phyloP scores from a whole-genome alignment of 148 eudicot species.

The Chenopodium suecicum region DNA sequence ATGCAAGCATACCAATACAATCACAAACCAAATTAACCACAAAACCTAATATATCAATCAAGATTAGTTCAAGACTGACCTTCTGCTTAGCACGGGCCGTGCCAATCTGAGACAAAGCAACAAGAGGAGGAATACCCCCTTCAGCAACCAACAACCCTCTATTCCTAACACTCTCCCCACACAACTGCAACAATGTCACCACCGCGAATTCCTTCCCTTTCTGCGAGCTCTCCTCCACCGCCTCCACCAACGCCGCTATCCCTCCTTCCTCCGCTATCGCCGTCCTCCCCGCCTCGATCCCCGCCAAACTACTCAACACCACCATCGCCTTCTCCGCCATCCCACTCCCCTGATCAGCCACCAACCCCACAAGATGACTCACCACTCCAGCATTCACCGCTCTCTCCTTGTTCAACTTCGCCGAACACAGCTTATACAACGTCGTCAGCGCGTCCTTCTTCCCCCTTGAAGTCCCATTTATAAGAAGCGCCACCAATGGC shows the following conservation, averaged over 20 bases:
- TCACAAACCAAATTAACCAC: neutral
- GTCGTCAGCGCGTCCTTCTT: conserved; percentile 91
- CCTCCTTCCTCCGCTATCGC: conserved; percentile 84
- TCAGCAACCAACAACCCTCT: conserved; percentile 72
- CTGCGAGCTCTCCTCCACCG: conserved; percentile 61
- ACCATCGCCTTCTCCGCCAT: conserved; percentile 91
- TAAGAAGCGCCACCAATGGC: conserved; percentile 60
- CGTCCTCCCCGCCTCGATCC: conserved; percentile 43
- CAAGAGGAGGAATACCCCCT: conserved; percentile 89
- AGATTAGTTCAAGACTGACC: conserved; percentile 35
- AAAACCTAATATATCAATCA: neutral
- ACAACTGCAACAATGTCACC: conserved; percentile 61
- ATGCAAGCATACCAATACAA: neutral
- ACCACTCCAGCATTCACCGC: conserved; percentile 82
- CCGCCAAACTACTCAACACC: conserved; percentile 74
- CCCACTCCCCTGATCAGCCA: conserved; percentile 54
- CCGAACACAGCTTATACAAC: conserved; percentile 70
- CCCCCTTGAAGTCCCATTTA: conserved; percentile 59
- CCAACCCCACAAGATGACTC: conserved; percentile 63
- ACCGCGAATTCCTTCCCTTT: conserved; percentile 95
- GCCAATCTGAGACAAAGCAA: conserved; percentile 70
- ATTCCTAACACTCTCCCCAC: conserved; percentile 54
- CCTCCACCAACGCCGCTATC: conserved; percentile 72
- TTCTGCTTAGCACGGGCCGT: conserved; percentile 79
- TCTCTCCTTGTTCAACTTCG: conserved; percentile 66